Conservation (phyloP, 2,329 filamentous ascomycete species). For the Epichloe sp. region DNA sequence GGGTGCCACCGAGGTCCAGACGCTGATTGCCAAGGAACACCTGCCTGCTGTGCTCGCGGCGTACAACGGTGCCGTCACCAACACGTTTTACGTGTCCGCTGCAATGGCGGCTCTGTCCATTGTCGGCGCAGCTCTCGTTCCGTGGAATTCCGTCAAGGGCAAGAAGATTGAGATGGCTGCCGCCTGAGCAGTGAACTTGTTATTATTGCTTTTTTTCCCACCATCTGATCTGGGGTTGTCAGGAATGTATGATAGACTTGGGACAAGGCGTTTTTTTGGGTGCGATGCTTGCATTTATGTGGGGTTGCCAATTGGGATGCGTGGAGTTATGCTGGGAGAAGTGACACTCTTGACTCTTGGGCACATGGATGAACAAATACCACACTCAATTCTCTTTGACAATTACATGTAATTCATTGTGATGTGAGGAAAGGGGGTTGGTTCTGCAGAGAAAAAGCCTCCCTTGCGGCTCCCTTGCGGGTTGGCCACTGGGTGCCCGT, state of each 20-base stretch:
- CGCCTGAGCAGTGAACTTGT: background rate
- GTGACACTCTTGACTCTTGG: no score
- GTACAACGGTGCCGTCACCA: slow-evolving; percentile 5
- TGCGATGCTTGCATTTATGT: no score
- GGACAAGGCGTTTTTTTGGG: background rate
- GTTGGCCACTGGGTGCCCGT: no score
- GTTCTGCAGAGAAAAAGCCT: no score
- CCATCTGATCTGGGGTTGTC: background rate
- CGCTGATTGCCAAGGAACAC: slow-evolving; percentile 2
- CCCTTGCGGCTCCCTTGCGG: no score
- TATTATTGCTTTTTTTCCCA: no score
- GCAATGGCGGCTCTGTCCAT: slow-evolving; percentile 4
- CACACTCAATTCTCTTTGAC: background rate
- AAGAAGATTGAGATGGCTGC: slow-evolving; percentile 6
- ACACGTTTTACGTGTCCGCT: slow-evolving; percentile 5
- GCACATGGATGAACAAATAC: background rate
- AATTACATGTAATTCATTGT: no score
- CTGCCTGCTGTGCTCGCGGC: slow-evolving; percentile 3
- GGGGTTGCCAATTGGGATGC: no score
- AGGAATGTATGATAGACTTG: background rate
- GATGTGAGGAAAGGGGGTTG: no score
- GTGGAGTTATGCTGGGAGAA: background rate
- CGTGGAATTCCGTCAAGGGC: slow-evolving; percentile 7
- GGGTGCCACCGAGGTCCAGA: slow-evolving; percentile 5
- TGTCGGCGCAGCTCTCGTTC: slow-evolving; percentile 1